Percentiles rank a stretch among this genome's conserved stretches.
Evolutionary conservation across 2,329 filamentous ascomycete species (phyloP).

Genomic region (Fonsecaea pedrosoi): DNA sequence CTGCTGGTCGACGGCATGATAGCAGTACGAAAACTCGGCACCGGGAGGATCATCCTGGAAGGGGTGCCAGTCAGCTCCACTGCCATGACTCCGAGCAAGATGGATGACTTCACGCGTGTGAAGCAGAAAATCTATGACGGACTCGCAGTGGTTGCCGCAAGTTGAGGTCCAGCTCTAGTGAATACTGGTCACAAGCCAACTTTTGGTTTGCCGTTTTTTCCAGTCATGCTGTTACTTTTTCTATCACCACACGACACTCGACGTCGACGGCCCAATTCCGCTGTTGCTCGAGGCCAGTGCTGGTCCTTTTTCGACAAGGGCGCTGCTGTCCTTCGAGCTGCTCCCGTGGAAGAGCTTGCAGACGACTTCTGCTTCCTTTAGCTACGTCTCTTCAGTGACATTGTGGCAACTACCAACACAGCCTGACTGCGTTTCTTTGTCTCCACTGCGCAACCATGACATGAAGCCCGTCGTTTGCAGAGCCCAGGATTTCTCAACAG

Average conservation of each 20-base stretch:
- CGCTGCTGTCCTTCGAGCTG: not conserved
- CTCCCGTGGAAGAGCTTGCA: not conserved
- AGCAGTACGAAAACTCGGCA: slow-evolving; percentile 83
- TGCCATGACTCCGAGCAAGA: slow-evolving; percentile 56
- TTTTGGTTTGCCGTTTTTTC: slow-evolving; percentile 12
- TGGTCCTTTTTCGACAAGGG: not conserved
- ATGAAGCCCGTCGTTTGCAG: not conserved
- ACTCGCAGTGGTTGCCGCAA: slow-evolving; percentile 84
- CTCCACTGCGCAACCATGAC: not conserved
- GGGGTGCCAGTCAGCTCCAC: slow-evolving; percentile 66
- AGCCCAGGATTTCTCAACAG: not conserved
- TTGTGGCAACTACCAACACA: not conserved
- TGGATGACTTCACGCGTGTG: slow-evolving; percentile 81
- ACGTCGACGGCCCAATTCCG: not conserved
- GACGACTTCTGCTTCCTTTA: not conserved
- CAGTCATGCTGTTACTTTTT: slow-evolving; percentile 3
- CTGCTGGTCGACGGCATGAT: slow-evolving; percentile 87
- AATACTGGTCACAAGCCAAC: not conserved
- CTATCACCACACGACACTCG: not conserved
- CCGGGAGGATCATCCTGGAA: slow-evolving; percentile 88
- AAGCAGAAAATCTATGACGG: slow-evolving; percentile 92
- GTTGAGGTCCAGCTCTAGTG: slow-evolving; percentile 48
- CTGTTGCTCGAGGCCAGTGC: not conserved
- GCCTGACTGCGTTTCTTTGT: not conserved
- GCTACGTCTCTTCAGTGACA: not conserved